Percentiles rank a stretch among this genome's conserved stretches.
These are phyloP conservation scores for Penicillium sp. DNA, from an alignment of 2,329 filamentous ascomycete genomes.

Conservation along the genomic window DNA sequence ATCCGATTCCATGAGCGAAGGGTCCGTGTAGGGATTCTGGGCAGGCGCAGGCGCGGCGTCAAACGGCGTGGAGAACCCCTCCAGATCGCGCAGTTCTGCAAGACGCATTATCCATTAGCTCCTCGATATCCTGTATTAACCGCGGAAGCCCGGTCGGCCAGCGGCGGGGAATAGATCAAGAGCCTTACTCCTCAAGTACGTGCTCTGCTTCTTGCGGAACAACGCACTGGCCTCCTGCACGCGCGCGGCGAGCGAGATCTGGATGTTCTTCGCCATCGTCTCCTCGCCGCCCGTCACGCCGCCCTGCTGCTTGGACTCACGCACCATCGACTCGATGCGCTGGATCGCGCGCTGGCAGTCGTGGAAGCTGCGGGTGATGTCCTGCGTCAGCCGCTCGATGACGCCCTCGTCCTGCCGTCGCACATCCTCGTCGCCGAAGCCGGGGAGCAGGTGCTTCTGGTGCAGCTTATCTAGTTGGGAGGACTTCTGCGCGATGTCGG, in stretches of 20 bases:
- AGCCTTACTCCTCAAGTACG: slow-evolving; percentile 81
- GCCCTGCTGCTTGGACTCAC: slow-evolving; percentile 68
- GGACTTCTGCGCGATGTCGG: slow-evolving; percentile 76
- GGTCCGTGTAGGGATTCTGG: slow-evolving; percentile 71
- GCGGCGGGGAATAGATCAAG: neutral
- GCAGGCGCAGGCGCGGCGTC: slow-evolving; percentile 51
- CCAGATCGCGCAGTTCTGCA: slow-evolving; percentile 70
- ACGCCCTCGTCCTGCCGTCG: slow-evolving; percentile 82
- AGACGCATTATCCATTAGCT: slow-evolving; percentile 13
- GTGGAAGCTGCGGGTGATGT: slow-evolving; percentile 85
- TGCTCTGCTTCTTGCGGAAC: slow-evolving; percentile 96
- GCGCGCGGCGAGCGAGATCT: slow-evolving; percentile 80
- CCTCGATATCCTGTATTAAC: neutral
- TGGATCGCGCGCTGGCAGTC: slow-evolving; percentile 86
- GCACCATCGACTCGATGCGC: slow-evolving; percentile 80
- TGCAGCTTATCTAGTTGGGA: slow-evolving; percentile 86
- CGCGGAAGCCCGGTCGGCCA: too few species aligned
- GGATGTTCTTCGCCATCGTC: slow-evolving; percentile 93
- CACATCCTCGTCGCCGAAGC: slow-evolving; percentile 91
- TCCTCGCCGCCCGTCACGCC: slow-evolving; percentile 79
- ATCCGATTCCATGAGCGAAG: slow-evolving; percentile 87
- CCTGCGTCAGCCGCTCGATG: slow-evolving; percentile 86
- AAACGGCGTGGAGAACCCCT: slow-evolving; percentile 57
- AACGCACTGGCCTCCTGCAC: slow-evolving; percentile 88
- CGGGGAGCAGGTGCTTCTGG: slow-evolving; percentile 93